Evolutionary conservation across 129 eudicot species (phyloP).

Genomic region (Cynara cardunculus): DNA sequence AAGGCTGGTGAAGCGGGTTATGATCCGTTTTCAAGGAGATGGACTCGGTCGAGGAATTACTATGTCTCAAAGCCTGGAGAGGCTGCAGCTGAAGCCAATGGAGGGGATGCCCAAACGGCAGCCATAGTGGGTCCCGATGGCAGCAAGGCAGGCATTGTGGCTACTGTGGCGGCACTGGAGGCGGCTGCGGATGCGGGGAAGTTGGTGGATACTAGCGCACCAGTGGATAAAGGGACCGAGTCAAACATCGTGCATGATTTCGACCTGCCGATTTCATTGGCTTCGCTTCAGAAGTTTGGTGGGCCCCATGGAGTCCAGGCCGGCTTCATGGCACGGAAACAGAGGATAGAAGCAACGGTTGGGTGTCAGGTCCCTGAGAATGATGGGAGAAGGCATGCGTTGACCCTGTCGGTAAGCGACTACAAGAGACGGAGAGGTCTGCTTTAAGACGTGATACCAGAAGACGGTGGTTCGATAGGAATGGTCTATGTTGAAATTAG

Average conservation of each 20-base stretch:
- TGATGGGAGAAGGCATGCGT: constrained; percentile 85
- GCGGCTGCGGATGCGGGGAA: constrained; percentile 93
- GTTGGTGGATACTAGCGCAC: constrained; percentile 92
- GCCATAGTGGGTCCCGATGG: constrained; percentile 27
- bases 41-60: constrained; percentile 93
- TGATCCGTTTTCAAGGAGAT: constrained; percentile 97
- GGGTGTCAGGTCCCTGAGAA: constrained; percentile 81
- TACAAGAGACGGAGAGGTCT: constrained; percentile 91
- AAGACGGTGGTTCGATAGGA: neutral
- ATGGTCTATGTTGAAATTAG: neutral
- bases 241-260: constrained; percentile 67
- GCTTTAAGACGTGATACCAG: constrained; percentile 35
- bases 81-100: constrained; percentile 39
- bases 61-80: constrained; percentile 54
- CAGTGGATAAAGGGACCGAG: constrained; percentile 87
- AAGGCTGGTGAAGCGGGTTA: constrained; percentile 97
- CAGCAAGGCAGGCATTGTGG: constrained; percentile 48
- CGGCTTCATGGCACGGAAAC: constrained; percentile 90
- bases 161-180: constrained; percentile 80
- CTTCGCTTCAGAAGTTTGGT: constrained; percentile 71
- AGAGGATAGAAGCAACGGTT: constrained; percentile 78
- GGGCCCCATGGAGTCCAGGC: constrained; percentile 84
- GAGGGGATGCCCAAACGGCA: constrained; percentile 23
- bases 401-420: constrained; percentile 81
- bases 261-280: constrained; percentile 78